phyloP scores from a whole-genome alignment of 306 rosid species.

The Ceratonia siliqua region DNA sequence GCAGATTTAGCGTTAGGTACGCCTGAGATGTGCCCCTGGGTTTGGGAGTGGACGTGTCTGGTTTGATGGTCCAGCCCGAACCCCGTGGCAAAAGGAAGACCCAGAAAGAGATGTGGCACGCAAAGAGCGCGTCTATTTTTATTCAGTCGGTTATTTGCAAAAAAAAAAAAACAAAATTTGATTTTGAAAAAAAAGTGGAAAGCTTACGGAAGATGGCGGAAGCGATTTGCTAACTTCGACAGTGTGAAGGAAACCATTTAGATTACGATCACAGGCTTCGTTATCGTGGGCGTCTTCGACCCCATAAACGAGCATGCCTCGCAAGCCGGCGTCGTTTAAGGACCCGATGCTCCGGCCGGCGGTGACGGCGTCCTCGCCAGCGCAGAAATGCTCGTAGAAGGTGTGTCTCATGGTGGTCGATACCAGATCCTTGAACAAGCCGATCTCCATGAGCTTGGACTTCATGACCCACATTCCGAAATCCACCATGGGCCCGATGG shows the following conservation, averaged over 20 bases:
- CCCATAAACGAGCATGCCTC: constrained; percentile 83
- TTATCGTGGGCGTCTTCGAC: constrained; percentile 72
- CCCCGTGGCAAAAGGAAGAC: neutral
- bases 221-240: constrained; percentile 60
- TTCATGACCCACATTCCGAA: constrained; percentile 73
- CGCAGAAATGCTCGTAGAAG: constrained; percentile 75
- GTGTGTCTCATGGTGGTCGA: constrained; percentile 38
- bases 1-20: neutral
- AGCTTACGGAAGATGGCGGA: constrained; percentile 75
- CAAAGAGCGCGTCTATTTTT: neutral
- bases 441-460: constrained; percentile 60
- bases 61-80: neutral
- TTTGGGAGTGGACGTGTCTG: neutral
- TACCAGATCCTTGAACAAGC: constrained; percentile 7
- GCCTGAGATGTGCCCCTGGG: neutral
- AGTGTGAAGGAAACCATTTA: constrained; percentile 58
- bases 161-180: neutral
- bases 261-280: constrained; percentile 61
- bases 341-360: constrained; percentile 45
- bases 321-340: constrained; percentile 54
- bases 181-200: neutral
- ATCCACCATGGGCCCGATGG: constrained; percentile 74
- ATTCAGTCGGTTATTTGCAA: constrained; percentile 6
- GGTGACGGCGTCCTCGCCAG: constrained; percentile 65
- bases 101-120: constrained; percentile 4